phyloP scores from a whole-genome alignment of 1,284 basidiomycete genomes.

The Rhizoctonia solani region DNA sequence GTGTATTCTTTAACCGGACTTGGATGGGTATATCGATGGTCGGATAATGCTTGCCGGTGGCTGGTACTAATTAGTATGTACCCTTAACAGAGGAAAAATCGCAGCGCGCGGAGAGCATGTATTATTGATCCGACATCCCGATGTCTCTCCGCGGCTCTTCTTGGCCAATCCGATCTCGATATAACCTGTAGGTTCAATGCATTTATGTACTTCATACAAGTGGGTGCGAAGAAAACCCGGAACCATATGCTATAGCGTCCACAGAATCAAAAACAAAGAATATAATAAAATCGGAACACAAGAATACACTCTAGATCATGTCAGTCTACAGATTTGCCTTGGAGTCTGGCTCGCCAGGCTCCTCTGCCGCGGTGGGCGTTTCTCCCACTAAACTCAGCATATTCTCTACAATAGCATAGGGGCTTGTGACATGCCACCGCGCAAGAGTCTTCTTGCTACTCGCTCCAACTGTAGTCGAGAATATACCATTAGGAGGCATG shows the following conservation, averaged over 20 bases:
- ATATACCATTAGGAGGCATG: slow-evolving; percentile 71
- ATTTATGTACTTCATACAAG: slow-evolving; percentile 32
- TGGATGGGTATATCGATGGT: not conserved
- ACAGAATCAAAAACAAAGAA: not conserved
- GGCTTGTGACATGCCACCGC: slow-evolving; percentile 84
- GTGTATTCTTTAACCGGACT: slow-evolving; percentile 2
- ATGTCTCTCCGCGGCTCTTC: slow-evolving; percentile 23
- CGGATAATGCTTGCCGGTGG: not conserved
- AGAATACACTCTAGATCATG: not conserved
- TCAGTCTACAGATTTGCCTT: slow-evolving; percentile 27
- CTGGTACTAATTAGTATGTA: slow-evolving; percentile 16
- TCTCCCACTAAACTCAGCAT: slow-evolving; percentile 58
- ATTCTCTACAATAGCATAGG: slow-evolving; percentile 72
- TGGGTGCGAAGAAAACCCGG: slow-evolving; percentile 27
- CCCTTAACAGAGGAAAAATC: slow-evolving; percentile 32
- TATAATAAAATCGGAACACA: slow-evolving; percentile 20
- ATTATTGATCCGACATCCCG: slow-evolving; percentile 19
- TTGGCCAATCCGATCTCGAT: too few species aligned
- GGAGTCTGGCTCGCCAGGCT: slow-evolving; percentile 28
- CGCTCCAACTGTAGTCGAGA: slow-evolving; percentile 86
- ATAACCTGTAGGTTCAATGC: slow-evolving; percentile 27
- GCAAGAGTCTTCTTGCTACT: slow-evolving; percentile 86
- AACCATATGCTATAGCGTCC: not conserved
- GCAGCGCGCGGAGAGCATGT: slow-evolving; percentile 28
- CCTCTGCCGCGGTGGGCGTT: slow-evolving; percentile 13